phyloP scores from a whole-genome alignment of 768 basidiomycete genomes.

The Trametes cingulata region DNA sequence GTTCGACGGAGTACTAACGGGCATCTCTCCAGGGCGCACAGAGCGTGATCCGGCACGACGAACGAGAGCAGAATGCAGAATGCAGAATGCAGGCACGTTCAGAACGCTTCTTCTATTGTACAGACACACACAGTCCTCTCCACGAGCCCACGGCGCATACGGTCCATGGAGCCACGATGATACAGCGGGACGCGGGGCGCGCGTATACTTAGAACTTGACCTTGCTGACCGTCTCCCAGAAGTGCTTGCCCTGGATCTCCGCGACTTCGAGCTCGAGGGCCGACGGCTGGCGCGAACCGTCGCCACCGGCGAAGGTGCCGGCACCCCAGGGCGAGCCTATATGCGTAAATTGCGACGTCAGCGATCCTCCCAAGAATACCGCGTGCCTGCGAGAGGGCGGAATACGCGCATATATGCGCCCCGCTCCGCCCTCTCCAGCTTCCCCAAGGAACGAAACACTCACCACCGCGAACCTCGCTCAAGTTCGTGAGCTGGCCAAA shows the following conservation, averaged over 20 bases:
- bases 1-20: too few species aligned
- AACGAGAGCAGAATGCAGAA: too few species aligned
- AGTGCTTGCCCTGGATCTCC: slow-evolving; percentile 50
- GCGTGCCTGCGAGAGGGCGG: background rate
- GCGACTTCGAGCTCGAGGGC: slow-evolving; percentile 38
- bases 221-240: slow-evolving; percentile 49
- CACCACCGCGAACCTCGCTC: slow-evolving; percentile 49
- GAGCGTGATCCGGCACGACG: too few species aligned
- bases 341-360: background rate
- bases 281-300: slow-evolving; percentile 59
- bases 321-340: slow-evolving; percentile 80
- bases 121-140: background rate
- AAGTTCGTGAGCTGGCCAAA: slow-evolving; percentile 42
- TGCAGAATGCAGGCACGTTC: too few species aligned
- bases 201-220: slow-evolving; percentile 31
- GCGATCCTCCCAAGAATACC: background rate
- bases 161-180: background rate
- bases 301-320: slow-evolving; percentile 59
- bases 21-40: too few species aligned
- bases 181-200: background rate
- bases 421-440: background rate
- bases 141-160: background rate
- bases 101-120: background rate
- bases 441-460: slow-evolving; percentile 19
- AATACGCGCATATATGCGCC: background rate